These are phyloP conservation scores for Neurospora sp. DNA, from an alignment of 495 filamentous ascomycete genomes.

Conservation along the genomic window DNA sequence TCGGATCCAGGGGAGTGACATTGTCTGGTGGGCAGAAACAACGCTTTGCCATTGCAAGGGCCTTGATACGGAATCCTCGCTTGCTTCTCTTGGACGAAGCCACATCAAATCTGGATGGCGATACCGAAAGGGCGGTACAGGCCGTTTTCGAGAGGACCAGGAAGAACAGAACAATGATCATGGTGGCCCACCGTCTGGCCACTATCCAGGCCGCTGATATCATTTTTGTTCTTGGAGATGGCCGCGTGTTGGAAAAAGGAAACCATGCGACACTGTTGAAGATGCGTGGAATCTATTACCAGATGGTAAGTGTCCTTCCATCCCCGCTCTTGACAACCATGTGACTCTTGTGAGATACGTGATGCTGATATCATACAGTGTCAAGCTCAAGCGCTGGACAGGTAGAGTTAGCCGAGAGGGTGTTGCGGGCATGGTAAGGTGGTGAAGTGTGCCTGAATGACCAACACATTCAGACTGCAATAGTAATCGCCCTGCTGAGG, in stretches of 20 bases:
- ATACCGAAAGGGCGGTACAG: constrained; percentile 65
- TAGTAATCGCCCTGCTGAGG: not conserved
- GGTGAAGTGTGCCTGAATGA: not conserved
- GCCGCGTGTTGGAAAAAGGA: constrained; percentile 43
- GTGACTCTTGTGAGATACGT: not conserved
- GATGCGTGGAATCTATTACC: constrained; percentile 43
- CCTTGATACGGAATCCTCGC: constrained; percentile 62
- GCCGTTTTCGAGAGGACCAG: constrained; percentile 58
- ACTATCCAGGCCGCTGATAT: constrained; percentile 50
- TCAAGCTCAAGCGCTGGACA: constrained; percentile 35
- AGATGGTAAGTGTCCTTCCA: constrained; percentile 37
- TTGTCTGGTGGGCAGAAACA: constrained; percentile 76
- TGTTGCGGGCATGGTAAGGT: not conserved
- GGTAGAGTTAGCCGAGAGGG: constrained; percentile 12
- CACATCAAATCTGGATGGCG: constrained; percentile 64
- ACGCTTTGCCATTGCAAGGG: constrained; percentile 63
- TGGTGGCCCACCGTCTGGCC: constrained; percentile 57
- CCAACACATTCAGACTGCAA: not conserved
- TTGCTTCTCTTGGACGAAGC: constrained; percentile 74
- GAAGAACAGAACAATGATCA: constrained; percentile 59
- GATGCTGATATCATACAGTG: constrained; percentile 27
- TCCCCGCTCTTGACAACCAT: not conserved
- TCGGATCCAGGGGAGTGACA: constrained; percentile 52
- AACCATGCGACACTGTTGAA: constrained; percentile 38
- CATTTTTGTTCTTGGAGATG: constrained; percentile 46